Base-by-base conservation (phyloP, 2,329 filamentous ascomycete genomes). In the Diaporthe sp. region DNA sequence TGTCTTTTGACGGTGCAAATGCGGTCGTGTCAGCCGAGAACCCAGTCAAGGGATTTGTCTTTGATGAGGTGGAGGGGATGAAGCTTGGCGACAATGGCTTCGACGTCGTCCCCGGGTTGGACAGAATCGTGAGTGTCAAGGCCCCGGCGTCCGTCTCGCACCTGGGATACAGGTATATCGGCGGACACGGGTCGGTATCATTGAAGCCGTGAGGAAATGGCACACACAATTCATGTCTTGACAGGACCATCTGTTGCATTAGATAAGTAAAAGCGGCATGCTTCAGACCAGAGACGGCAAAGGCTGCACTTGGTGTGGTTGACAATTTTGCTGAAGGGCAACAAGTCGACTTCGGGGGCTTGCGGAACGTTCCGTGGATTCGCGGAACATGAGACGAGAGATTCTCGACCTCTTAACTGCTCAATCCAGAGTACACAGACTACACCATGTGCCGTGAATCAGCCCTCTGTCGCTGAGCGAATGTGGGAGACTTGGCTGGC, bases 41-140 rank as follows among this genome's bases (percentile, higher is more conserved):
- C 37, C 90, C 91, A 0, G 86, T 91, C 3, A 92, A 92, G 79
- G 89, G 90, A 0, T 85, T 92, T 28, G 88, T 89, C 1, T 83
- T 92, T 25, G 86, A 88, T 73, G 88, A 90, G 76, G 83, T 84
- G 7, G 84, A 85, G 12, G 85, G 82, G 0, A 80, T 89, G 28
- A 82, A 80, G 53, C 82, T 91, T 72, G 89, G 87, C 47, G 90
- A 92, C 78, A 92, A 92, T 76, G 86, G 88, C 1, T 87, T 92
- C 25, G 90, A 92, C 80, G 28, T 92, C 13, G 82, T 92, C 15
- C 90, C 90, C 0, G 88, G 88, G 1, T 10, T 70, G 34, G 49
- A 70, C n/a, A 55, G 47, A 20, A 20, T 42, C 65, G 65, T 70
- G 34, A 42, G n/a, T 42, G n/a, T 70, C 10, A 28, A 55, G n/a